Evolutionary conservation across 2,329 filamentous ascomycete genomes (phyloP), one percentile per base, ranked within the genome.

Genomic region (Colletotrichum endophyticum): DNA sequence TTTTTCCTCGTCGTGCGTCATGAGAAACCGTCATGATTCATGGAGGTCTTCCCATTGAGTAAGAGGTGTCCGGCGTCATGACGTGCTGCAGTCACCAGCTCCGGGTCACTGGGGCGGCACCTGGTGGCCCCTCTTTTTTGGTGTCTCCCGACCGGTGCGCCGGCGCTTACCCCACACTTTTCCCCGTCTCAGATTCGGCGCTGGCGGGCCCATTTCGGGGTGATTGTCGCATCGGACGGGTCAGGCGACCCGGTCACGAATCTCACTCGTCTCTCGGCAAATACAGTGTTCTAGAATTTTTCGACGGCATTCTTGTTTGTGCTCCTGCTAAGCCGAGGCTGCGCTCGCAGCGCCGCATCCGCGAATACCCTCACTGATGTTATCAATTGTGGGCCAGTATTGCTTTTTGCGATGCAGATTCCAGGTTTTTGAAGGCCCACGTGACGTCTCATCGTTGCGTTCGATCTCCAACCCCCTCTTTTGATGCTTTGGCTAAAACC

Each of bases 91-190:
- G 73, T 76, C 73, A 73, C 70, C 73, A 73, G 73, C 64, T 56
- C 57, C 57, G 56, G 44, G 59, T 73, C 73, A 76, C 73, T 73
- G 44, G 73, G 70, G 63, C 73, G 73, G 73, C 70, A 49, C 25
- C 22, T 73, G 70, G 44, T 73, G 63, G 73, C 22, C 73, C 57
- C 68, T 53, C 57, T 27, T 22, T n/a, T 27, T 69, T 30, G 53
- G 53, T 22, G n/a, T 22, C 56, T 32, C 44, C 62, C 69, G 73
- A 68, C 27, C 70, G 70, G 70, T 44, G 27, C 59, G 39, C 70
- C 73, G 70, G 73, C 70, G 64, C 73, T 73, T 73, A 73, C 73
- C 73, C 73, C 73, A 73, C 73, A 76, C 5, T 67, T n/a, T 30
- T 34, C 34, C 3, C 63, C 30, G 70, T 53, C 69, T 59, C 56